Evolutionary conservation across 805 yeast species (phyloP).

Genomic region (Myxozyma neglecta): DNA sequence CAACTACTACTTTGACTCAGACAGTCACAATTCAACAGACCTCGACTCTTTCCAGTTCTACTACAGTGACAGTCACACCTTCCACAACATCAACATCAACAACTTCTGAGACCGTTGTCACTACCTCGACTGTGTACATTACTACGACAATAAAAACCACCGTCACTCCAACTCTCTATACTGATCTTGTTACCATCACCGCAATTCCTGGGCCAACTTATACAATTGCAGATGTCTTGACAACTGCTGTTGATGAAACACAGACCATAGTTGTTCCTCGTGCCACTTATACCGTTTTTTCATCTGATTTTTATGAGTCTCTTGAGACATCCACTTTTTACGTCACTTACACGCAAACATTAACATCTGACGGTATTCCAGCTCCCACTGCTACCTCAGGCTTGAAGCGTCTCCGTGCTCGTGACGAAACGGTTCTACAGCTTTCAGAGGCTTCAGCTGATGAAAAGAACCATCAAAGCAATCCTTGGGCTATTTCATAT

Average conservation of each 20-base stretch:
- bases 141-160: conserved; percentile 22
- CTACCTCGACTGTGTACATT: conserved; percentile 20
- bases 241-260: conserved; percentile 17
- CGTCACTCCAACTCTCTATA: conserved; percentile 21
- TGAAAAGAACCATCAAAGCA: conserved; percentile 5
- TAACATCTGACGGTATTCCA: conserved; percentile 1
- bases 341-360: conserved; percentile 25
- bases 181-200: conserved; percentile 17
- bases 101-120: conserved; percentile 1
- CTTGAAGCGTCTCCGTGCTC: conserved; percentile 1
- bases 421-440: conserved; percentile 7
- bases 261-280: conserved; percentile 22
- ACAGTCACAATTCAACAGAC: conserved; percentile 5
- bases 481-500: conserved; percentile 41
- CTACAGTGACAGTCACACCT: conserved; percentile 7
- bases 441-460: neutral
- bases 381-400: neutral
- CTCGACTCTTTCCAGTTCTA: neutral
- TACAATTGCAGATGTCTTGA: conserved; percentile 7
- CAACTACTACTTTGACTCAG: conserved; percentile 9
- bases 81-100: conserved; percentile 11
- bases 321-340: neutral
- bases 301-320: conserved; percentile 2
- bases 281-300: conserved; percentile 13
- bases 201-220: conserved; percentile 18